Evolutionary conservation across 257 asterid species (phyloP).

Genomic region (Solanum infundibuliforme): DNA sequence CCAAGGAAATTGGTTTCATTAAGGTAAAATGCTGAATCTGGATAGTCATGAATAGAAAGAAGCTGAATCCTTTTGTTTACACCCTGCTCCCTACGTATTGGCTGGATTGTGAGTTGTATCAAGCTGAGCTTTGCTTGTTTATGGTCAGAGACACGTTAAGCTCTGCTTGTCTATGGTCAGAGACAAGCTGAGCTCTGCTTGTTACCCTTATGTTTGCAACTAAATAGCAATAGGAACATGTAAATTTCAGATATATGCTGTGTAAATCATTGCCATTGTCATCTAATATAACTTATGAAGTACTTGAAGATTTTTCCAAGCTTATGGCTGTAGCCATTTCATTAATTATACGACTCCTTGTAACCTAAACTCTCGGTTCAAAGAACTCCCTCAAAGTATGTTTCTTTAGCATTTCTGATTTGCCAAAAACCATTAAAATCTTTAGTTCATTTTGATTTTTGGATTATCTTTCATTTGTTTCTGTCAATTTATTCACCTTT

Average conservation of each 20-base stretch:
- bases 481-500: not conserved
- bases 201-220: no score
- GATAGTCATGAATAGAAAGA: not conserved
- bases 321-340: not conserved
- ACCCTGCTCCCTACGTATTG: not conserved
- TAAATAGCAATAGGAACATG: no score
- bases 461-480: not conserved
- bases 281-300: not conserved
- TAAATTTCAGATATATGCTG: no score
- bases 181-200: no score
- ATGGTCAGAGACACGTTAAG: not conserved
- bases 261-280: no score
- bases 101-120: not conserved
- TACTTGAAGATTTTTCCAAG: not conserved
- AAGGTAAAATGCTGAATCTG: not conserved
- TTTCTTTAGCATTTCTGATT: not conserved
- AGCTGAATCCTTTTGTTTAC: not conserved
- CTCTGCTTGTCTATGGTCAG: no score
- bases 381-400: not conserved
- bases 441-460: not conserved
- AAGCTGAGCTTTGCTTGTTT: not conserved
- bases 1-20: constrained; percentile 12
- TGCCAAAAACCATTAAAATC: not conserved
- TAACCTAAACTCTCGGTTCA: not conserved
- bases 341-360: not conserved